A percentile compares a stretch with the other conserved stretches of the same genome.
Conservation (phyloP, 148 eudicot genomes). For the Heliosperma pusillum region DNA sequence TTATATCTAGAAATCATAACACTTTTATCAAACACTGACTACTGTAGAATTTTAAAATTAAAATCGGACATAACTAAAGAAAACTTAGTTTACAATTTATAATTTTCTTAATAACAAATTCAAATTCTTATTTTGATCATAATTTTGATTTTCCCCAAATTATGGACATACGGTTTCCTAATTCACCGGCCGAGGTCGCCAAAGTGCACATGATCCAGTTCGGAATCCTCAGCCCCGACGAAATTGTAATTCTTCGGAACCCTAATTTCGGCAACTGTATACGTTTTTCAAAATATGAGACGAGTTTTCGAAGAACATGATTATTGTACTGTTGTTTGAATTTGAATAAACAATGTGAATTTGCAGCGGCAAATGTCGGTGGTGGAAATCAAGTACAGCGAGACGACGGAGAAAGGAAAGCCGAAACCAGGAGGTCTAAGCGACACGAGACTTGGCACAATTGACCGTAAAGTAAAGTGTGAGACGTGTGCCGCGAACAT, state of each 20-base stretch:
- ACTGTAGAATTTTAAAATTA: neutral
- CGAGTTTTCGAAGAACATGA: neutral
- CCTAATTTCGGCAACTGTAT: conserved; percentile 10
- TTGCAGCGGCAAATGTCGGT: conserved; percentile 99
- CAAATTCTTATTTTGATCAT: neutral
- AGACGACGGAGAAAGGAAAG: conserved; percentile 95
- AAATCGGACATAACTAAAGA: neutral
- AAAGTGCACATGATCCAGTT: conserved; percentile 91
- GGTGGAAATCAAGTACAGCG: conserved; percentile 89
- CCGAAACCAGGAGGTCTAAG: conserved; percentile 86
- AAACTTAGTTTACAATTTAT: neutral
- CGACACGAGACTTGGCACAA: conserved; percentile 85
- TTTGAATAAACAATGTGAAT: neutral
- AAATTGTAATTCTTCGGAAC: conserved; percentile 55
- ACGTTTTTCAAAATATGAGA: neutral
- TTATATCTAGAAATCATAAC: neutral
- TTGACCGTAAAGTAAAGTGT: conserved; percentile 90
- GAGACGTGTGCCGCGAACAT: conserved; percentile 94
- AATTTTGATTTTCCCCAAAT: neutral
- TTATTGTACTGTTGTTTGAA: too few species aligned
- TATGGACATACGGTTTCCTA: conserved; percentile 87
- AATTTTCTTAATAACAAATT: too few species aligned
- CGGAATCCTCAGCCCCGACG: conserved; percentile 96
- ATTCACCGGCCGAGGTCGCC: conserved; percentile 91
- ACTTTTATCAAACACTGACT: neutral